Evolutionary conservation across 2,329 filamentous ascomycete species (phyloP).

Genomic region (Sporothrix inflata): DNA sequence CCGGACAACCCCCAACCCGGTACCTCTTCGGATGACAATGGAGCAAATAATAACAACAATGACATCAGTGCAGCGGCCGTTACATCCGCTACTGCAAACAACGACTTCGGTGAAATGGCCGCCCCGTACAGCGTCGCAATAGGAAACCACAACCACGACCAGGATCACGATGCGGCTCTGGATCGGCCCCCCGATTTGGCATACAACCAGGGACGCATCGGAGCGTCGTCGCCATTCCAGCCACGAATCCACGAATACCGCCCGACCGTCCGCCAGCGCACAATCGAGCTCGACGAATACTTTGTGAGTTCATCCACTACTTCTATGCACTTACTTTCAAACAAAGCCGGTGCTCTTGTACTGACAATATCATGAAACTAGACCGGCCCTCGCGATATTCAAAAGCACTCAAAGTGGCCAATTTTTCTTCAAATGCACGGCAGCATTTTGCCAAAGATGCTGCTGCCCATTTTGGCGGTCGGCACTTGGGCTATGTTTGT

Average conservation of each 20-base stretch:
- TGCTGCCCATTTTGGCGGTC: slow-evolving; percentile 67
- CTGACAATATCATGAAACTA: slow-evolving; percentile 31
- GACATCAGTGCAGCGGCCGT: neutral
- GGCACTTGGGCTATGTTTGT: slow-evolving; percentile 69
- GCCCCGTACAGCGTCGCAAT: slow-evolving; percentile 21
- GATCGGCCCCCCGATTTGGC: slow-evolving; percentile 29
- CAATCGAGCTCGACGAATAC: slow-evolving; percentile 50
- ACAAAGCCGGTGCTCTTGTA: neutral
- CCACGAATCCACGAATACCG: slow-evolving; percentile 38
- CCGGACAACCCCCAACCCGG: neutral
- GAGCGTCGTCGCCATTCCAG: slow-evolving; percentile 37
- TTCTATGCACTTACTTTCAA: neutral
- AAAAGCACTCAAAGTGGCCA: slow-evolving; percentile 78
- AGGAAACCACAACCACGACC: neutral
- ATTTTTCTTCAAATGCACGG: slow-evolving; percentile 77
- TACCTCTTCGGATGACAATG: neutral
- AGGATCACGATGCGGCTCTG: slow-evolving; percentile 14
- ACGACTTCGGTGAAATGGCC: slow-evolving; percentile 23
- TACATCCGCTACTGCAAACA: neutral
- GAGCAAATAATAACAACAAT: neutral
- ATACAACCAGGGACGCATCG: slow-evolving; percentile 27
- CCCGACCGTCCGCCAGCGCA: slow-evolving; percentile 40
- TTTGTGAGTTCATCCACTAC: slow-evolving; percentile 43
- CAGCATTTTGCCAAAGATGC: slow-evolving; percentile 72
- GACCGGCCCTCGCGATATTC: slow-evolving; percentile 64